Base-by-base conservation (phyloP, 2,329 filamentous ascomycete species). In the Pleurostoma richardsiae region DNA sequence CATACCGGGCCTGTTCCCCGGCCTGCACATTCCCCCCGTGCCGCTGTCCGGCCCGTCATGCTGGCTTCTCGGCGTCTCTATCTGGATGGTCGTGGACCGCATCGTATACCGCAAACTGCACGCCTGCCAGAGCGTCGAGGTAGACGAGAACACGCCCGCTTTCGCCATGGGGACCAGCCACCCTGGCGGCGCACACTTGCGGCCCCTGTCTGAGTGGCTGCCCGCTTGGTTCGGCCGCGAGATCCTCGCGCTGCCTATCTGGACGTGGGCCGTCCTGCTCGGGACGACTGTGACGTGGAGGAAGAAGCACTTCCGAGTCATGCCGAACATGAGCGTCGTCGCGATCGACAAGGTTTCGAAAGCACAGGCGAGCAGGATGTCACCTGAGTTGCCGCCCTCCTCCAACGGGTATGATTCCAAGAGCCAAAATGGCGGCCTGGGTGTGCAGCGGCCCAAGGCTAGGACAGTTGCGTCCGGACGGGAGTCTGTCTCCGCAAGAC, bases 261-360 rank as follows among this genome's bases (percentile, higher is more conserved):
- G 94, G 94, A 71, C 82, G 0, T 90, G 86, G 80, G 94, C 94
- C 1, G 88, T 96, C 26, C 81, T 89, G 56, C 85, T 92, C n/a
- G 94, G 94, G 0, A 82, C 86, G 2, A 92, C 84, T 0, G 89
- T 99, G 0, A 80, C 80, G 44, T 99, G 94, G 95, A 75, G 94
- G 46, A 92, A 91, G 0, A 85, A 84, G 58, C 78, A 73, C 29
- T 97, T 97, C 62, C 80, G 79, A 57, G 91, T 97, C 1, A 82
- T 85, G 2, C 76, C 89, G 55, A 88, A 97, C 62, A 92, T 92
- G 76, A 88, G 83, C 43, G 92, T 95, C 1, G 70, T 74, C 4
- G 71, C 74, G 28, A 56, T 72, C 30, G 59, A 63, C 2, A 5
- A 26, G 4, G 5, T 8, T n/a, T n/a, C 33, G 33, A 36, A 36